Conservation (phyloP, 1,139 yeast genomes). For the Blastobotrys malaysiensis region DNA sequence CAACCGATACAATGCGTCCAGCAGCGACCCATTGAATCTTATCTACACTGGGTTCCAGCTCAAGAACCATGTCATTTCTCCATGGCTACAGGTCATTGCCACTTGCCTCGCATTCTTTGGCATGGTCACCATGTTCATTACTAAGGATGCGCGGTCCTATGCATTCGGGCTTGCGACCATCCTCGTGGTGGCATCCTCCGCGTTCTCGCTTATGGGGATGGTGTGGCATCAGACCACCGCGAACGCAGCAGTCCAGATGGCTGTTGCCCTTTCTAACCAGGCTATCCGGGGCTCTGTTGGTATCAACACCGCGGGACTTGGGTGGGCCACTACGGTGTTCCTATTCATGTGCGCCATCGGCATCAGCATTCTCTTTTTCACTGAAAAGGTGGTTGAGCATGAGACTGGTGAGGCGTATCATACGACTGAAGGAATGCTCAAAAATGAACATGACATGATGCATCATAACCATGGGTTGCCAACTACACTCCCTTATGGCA, state of each 20-base stretch:
- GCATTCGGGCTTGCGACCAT: slow-evolving; percentile 21
- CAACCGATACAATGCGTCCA: background rate
- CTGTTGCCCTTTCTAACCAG: slow-evolving; percentile 15
- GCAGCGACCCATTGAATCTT: slow-evolving; percentile 24
- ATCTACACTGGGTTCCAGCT: slow-evolving; percentile 15
- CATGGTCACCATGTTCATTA: slow-evolving; percentile 15
- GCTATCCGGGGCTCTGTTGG: slow-evolving; percentile 17
- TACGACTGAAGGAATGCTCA: background rate
- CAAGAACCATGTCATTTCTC: slow-evolving; percentile 13
- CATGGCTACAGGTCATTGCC: slow-evolving; percentile 21
- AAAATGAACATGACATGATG: background rate
- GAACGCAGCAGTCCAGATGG: slow-evolving; percentile 15
- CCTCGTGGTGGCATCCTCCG: slow-evolving; percentile 16
- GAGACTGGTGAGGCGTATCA: slow-evolving; percentile 10
- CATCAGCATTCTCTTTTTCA: slow-evolving; percentile 17
- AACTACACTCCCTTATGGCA: background rate
- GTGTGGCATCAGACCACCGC: slow-evolving; percentile 28
- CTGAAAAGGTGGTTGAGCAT: slow-evolving; percentile 13
- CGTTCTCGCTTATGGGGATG: slow-evolving; percentile 23
- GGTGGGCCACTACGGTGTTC: slow-evolving; percentile 22
- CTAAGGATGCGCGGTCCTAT: slow-evolving; percentile 14
- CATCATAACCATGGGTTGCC: background rate
- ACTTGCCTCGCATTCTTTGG: slow-evolving; percentile 16
- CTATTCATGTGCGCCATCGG: slow-evolving; percentile 17
- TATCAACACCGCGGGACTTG: slow-evolving; percentile 21